Base-by-base conservation (phyloP, 108 stramenopile species). In the Fistulifera pelliculosa region DNA sequence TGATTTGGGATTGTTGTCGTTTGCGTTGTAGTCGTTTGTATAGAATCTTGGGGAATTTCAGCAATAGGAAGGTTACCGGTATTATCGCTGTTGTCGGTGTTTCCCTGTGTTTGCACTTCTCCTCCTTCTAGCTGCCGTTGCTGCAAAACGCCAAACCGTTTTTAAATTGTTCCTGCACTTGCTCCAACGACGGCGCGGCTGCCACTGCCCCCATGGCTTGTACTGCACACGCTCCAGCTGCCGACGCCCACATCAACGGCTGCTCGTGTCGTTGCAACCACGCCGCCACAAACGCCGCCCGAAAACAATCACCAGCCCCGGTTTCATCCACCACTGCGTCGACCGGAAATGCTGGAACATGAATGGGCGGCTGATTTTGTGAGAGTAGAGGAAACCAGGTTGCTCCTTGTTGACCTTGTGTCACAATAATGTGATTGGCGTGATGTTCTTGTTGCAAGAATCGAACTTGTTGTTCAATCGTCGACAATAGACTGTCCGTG, bases 291-390 rank as follows among this genome's bases (percentile, higher is more conserved):
- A 91, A 85, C 5, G 70, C 90, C 26, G 90, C 85, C 38, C 90
- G 81, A 58, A 72, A 91, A 42, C 83, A 85, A 58, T 91, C 90
- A 4, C 90, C 90, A 0, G 90, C 85, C 1, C 83, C 85, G 4
- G 90, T 87, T 64, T 85, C 85, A 54, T 91, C 90, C 10, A 87
- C 72, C 0, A 83, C 84, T 3, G 52, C 14, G n/a, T 58, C 65
- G 0, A 78, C 54, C 8, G 28, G 31, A 28, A 62, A 64, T 13
- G 79, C 50, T 7, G 70, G 65, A 23, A 70, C 65, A 18, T 77
- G 65, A 66, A 38, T 28, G 82, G 22, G 38, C n/a, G 17, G 58
- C 35, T 39, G 8, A 61, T 67, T 26, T 19, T 26, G 67, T 31
- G 18, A 50, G 49, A 1, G 81, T 50, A 22, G 31, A 35, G 31